A percentile compares a stretch with the other conserved stretches of the same genome.
phyloP scores from a whole-genome alignment of 805 yeast species.

The Blastobotrys attinorum region DNA sequence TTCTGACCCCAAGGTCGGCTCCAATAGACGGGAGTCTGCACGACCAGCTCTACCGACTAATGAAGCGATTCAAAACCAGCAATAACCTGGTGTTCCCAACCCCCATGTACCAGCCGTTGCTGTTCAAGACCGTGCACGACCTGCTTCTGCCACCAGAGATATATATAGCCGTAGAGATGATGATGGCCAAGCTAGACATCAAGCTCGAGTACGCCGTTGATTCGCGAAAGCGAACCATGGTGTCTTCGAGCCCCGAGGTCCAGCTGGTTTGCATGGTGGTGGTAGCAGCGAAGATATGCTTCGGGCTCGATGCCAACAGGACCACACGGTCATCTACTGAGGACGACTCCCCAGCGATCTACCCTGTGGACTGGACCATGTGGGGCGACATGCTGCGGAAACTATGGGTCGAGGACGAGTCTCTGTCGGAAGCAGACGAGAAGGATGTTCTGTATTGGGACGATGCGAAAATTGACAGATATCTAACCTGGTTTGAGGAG shows the following conservation, averaged over 20 bases:
- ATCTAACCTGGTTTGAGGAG: constrained; percentile 44
- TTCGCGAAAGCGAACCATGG: background rate
- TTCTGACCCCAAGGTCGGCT: constrained; percentile 9
- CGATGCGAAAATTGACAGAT: constrained; percentile 37
- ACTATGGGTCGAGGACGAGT: constrained; percentile 20
- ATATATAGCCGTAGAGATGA: constrained; percentile 20
- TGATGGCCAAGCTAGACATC: constrained; percentile 5
- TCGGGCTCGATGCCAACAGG: constrained; percentile 18
- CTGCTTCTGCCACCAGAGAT: constrained; percentile 45
- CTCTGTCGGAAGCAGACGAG: constrained; percentile 23
- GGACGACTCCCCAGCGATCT: constrained; percentile 10
- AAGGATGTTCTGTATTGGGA: constrained; percentile 41
- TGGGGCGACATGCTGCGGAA: constrained; percentile 31
- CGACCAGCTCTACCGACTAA: constrained; percentile 4
- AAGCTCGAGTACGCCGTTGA: constrained; percentile 1
- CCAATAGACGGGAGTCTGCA: constrained; percentile 9
- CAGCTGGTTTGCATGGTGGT: constrained; percentile 9
- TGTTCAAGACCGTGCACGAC: constrained; percentile 37
- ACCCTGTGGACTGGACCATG: constrained; percentile 18
- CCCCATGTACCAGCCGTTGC: constrained; percentile 32
- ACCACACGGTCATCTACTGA: constrained; percentile 5
- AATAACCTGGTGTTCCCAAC: constrained; percentile 9
- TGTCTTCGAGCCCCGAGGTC: constrained; percentile 11
- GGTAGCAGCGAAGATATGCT: constrained; percentile 14
- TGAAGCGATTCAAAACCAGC: constrained; percentile 1